phyloP scores from a whole-genome alignment of 2,329 filamentous ascomycete species.

The Alternaria ethzedia region DNA sequence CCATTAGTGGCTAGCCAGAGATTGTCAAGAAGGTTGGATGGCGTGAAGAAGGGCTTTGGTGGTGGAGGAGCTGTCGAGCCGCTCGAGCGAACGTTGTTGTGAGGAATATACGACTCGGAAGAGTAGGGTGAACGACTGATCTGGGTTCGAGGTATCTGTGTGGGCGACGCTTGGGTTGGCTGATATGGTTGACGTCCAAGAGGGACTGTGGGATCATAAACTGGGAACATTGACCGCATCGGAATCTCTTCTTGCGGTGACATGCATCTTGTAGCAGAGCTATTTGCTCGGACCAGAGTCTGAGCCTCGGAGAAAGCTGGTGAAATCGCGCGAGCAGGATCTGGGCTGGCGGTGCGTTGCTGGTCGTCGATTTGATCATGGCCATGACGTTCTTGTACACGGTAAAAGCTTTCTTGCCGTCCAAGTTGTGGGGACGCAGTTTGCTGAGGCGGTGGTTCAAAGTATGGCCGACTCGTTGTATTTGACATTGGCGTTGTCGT shows the following conservation, averaged over 20 bases:
- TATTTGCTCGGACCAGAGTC: slow-evolving; percentile 48
- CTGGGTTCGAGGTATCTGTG: slow-evolving; percentile 66
- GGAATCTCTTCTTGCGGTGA: slow-evolving; percentile 49
- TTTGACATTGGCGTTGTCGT: slow-evolving; percentile 28
- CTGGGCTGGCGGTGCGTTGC: slow-evolving; percentile 32
- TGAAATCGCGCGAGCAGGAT: slow-evolving; percentile 40
- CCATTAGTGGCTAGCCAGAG: slow-evolving; percentile 75
- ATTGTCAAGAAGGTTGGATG: slow-evolving; percentile 67
- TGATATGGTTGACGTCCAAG: slow-evolving; percentile 74
- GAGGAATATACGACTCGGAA: slow-evolving; percentile 54
- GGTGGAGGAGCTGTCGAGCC: slow-evolving; percentile 25
- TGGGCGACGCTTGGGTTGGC: slow-evolving; percentile 69
- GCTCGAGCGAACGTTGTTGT: slow-evolving; percentile 43
- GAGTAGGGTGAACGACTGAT: slow-evolving; percentile 71
- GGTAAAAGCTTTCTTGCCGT: slow-evolving; percentile 25
- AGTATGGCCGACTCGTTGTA: slow-evolving; percentile 22
- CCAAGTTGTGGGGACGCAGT: slow-evolving; percentile 25
- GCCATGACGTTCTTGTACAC: slow-evolving; percentile 23
- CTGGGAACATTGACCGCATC: slow-evolving; percentile 76
- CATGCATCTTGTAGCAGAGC: slow-evolving; percentile 36
- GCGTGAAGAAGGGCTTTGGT: slow-evolving; percentile 49
- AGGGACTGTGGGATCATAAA: slow-evolving; percentile 71
- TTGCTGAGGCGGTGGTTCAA: slow-evolving; percentile 33
- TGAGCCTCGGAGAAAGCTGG: slow-evolving; percentile 44
- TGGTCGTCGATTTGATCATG: slow-evolving; percentile 14